A percentile compares a stretch with the other conserved stretches of the same genome.
Evolutionary conservation across 2,329 filamentous ascomycete genomes (phyloP).

Genomic region (Trichoderma simmonsii): DNA sequence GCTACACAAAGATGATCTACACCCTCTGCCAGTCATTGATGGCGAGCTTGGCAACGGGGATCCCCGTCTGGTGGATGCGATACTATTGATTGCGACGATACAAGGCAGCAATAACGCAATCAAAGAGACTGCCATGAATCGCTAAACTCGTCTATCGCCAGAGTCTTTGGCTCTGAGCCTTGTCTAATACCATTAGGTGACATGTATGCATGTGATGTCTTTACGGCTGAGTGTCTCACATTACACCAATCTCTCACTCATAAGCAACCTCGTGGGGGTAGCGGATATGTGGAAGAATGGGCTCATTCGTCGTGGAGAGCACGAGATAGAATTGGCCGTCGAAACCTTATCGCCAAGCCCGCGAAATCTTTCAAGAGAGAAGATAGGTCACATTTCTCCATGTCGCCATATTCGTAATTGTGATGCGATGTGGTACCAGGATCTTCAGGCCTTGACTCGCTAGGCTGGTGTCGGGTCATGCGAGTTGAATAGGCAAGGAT

Average conservation of each 20-base stretch:
- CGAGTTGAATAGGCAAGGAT: neutral
- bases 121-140: neutral
- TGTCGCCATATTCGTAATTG: slow-evolving; percentile 17
- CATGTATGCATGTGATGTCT: neutral
- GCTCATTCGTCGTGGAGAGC: neutral
- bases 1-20: neutral
- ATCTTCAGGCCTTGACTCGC: neutral
- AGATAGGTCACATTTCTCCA: neutral
- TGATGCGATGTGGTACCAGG: slow-evolving; percentile 10
- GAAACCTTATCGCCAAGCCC: neutral
- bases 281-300: neutral
- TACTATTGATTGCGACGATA: slow-evolving; percentile 15
- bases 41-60: neutral
- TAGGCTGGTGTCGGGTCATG: neutral
- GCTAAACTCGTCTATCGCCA: neutral
- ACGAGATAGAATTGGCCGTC: neutral
- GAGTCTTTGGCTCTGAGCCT: neutral
- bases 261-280: neutral
- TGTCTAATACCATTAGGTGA: neutral
- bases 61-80: neutral
- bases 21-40: neutral
- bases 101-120: slow-evolving; percentile 19
- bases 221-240: neutral
- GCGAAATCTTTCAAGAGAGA: neutral
- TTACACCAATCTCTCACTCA: neutral